These are phyloP conservation scores for Phytomonas francai DNA, from an alignment of 208 protist genomes.

Conservation along the genomic window DNA sequence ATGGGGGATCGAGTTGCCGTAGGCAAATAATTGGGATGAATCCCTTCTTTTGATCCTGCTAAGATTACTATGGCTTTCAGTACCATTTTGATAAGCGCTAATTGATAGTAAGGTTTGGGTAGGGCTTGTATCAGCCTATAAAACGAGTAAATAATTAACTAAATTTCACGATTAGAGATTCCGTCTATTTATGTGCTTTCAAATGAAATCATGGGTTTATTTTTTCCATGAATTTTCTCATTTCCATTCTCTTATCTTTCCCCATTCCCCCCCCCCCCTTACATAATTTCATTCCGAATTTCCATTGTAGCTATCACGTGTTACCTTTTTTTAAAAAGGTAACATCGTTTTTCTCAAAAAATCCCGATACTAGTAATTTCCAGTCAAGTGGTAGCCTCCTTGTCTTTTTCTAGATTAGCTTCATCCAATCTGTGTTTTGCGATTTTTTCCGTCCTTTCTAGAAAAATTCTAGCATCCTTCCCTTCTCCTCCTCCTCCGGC, in stretches of 20 bases:
- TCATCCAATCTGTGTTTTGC: slow-evolving; percentile 5
- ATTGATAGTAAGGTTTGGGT: not conserved
- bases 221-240: not conserved
- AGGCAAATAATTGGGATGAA: not conserved
- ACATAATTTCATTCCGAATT: slow-evolving; percentile 2
- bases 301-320: not conserved
- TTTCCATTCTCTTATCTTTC: not conserved
- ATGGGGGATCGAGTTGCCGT: slow-evolving; percentile 55
- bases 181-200: not conserved
- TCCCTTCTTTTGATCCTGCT: not conserved
- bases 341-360: slow-evolving; percentile 11
- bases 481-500: too few relatives aligned
- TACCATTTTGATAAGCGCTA: slow-evolving; percentile 2
- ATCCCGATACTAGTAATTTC: slow-evolving; percentile 5
- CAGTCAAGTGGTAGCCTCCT: slow-evolving; percentile 3
- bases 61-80: not conserved
- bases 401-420: slow-evolving; percentile 4
- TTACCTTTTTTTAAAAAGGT: slow-evolving; percentile 3
- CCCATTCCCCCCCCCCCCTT: slow-evolving; percentile 1
- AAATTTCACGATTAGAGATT: not conserved
- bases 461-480: too few relatives aligned
- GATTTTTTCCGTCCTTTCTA: not conserved
- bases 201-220: not conserved
- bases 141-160: not conserved
- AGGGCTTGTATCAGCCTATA: not conserved